Base-by-base conservation (phyloP, 2,329 filamentous ascomycete genomes). In the Epichloe sylvatica region DNA sequence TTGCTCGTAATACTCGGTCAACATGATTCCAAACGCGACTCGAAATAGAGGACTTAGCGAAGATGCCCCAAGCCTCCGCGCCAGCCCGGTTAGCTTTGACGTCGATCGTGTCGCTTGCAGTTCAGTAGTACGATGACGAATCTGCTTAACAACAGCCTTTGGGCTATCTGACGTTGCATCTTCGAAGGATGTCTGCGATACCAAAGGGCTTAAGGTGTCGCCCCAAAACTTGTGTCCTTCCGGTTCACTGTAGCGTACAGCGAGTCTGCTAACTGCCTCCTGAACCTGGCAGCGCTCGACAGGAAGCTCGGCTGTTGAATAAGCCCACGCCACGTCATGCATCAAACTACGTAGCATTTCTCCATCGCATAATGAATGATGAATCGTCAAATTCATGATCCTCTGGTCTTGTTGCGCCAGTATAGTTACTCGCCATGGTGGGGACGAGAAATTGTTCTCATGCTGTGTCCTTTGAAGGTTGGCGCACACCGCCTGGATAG, bases 351-450 rank as follows among this genome's bases (percentile, higher is more conserved):
- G 25, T 30, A 59, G 39, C 39, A 41, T 41, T 43, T 75, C 73
- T 1, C 76, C 78, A 65, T 84, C 81, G 53, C 82, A 82, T 2
- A 84, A 64, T 1, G 79, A 74, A 59, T 84, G 81, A 51, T 81
- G 73, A 6, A 80, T 57, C 4, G 60, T 67, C 15, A 70, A 42
- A 46, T 69, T 60, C 62, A 70, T 62, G 8, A 57, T 57, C 23
- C 47, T 40, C 1, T 58, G 56, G 8, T 56, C 55, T 11, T 61
- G 54, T 15, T 41, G 39, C 13, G 39, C 19, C 5, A 62, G 57
- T 17, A 68, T 53, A 4, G 66, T 63, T 8, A 69, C 59, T 5
- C 63, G 63, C 65, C 65, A 67, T 5, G 63, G 66, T 1, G 64
- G 61, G 13, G 12, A 21, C 42, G 30, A 37, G 13, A 41, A 41